Evolutionary conservation across 2,329 filamentous ascomycete genomes (phyloP).

Genomic region (Macrophomina tecta): DNA sequence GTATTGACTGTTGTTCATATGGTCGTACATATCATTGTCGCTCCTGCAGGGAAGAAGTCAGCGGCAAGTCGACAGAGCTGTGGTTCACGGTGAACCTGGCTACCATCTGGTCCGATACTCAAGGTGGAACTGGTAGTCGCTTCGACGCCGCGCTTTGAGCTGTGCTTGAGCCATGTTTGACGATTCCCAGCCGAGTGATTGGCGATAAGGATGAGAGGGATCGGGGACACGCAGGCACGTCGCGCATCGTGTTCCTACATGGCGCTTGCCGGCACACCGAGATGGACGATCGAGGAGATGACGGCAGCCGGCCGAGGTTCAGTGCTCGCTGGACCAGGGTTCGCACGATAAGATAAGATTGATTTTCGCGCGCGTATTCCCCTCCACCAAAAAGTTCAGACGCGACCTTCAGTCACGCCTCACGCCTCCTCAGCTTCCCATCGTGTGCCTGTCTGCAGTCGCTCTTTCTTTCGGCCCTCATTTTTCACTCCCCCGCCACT

Average conservation of each 20-base stretch:
- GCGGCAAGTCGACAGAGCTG: conserved; percentile 23
- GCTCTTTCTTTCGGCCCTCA: background rate
- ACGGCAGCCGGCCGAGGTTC: conserved; percentile 12
- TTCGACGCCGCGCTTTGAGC: conserved; percentile 66
- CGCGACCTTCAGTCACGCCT: background rate
- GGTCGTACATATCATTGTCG: conserved; percentile 94
- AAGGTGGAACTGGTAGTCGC: conserved; percentile 78
- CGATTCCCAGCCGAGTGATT: background rate
- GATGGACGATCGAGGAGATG: background rate
- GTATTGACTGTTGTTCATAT: conserved; percentile 91
- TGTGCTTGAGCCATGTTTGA: conserved; percentile 24
- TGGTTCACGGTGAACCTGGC: conserved; percentile 2
- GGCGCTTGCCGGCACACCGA: background rate
- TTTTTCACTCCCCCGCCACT: background rate
- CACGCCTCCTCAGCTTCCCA: background rate
- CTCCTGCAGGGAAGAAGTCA: conserved; percentile 60
- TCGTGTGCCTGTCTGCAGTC: background rate
- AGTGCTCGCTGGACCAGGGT: background rate
- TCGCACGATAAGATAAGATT: conserved; percentile 25
- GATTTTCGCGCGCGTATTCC: background rate
- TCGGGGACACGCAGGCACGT: background rate
- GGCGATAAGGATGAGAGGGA: too few relatives aligned
- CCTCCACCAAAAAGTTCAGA: conserved; percentile 18
- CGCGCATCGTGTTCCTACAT: background rate
- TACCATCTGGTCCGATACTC: conserved; percentile 90